phyloP scores from a whole-genome alignment of 2,329 filamentous ascomycete genomes.

The Gremmenia infestans region DNA sequence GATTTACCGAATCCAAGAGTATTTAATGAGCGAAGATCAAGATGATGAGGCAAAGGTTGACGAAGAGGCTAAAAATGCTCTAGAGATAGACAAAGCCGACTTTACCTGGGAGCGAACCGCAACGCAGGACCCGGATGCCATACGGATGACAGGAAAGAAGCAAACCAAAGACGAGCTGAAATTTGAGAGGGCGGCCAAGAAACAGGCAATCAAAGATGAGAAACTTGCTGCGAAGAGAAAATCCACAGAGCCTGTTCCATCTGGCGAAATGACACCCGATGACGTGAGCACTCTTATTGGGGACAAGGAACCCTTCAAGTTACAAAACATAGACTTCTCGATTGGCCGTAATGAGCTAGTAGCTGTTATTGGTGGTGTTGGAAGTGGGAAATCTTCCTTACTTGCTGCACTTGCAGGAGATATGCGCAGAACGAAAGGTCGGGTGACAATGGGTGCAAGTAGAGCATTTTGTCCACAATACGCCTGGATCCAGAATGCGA shows the following conservation, averaged over 20 bases:
- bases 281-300: constrained; percentile 53
- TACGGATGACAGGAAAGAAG: constrained; percentile 55
- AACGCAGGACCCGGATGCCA: constrained; percentile 45
- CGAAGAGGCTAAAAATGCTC: constrained; percentile 57
- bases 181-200: constrained; percentile 31
- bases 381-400: constrained; percentile 84
- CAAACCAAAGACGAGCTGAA: constrained; percentile 37
- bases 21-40: constrained; percentile 79
- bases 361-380: constrained; percentile 84
- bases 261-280: constrained; percentile 43
- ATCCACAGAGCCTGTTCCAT: constrained; percentile 30
- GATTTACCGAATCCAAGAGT: constrained; percentile 79
- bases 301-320: constrained; percentile 60
- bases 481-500: constrained; percentile 94
- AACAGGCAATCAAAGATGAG: constrained; percentile 37
- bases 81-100: constrained; percentile 65
- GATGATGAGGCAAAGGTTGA: constrained; percentile 60
- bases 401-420: constrained; percentile 87
- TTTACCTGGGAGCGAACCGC: constrained; percentile 84
- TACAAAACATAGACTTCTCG: constrained; percentile 62
- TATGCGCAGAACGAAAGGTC: constrained; percentile 78
- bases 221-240: constrained; percentile 24
- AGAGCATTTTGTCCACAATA: constrained; percentile 94
- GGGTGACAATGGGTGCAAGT: constrained; percentile 70
- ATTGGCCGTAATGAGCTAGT: constrained; percentile 72